A percentile compares a stretch with the other conserved stretches of the same genome.
phyloP scores from a whole-genome alignment of 2,329 filamentous ascomycete genomes.

The Fonsecaea multimorphosa region DNA sequence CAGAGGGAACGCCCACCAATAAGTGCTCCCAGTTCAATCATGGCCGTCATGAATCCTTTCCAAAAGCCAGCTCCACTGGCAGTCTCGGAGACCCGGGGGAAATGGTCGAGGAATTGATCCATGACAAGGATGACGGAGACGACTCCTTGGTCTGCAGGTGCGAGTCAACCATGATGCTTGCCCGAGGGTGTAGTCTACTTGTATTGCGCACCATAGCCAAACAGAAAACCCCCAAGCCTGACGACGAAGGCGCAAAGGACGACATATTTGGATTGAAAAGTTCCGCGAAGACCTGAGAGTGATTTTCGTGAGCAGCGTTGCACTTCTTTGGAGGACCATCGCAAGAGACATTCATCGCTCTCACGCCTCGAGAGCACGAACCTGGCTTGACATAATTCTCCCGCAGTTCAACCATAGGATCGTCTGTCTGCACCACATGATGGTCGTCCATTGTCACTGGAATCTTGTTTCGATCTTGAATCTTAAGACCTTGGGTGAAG shows the following conservation, averaged over 20 bases:
- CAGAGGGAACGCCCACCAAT: slow-evolving; percentile 36
- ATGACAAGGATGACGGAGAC: slow-evolving; percentile 58
- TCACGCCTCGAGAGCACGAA: background rate
- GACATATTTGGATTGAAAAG: slow-evolving; percentile 58
- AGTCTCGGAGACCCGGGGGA: slow-evolving; percentile 51
- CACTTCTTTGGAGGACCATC: background rate
- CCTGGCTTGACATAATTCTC: slow-evolving; percentile 18
- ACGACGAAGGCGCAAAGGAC: slow-evolving; percentile 59
- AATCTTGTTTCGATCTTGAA: background rate
- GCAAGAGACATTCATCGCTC: background rate
- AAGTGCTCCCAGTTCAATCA: slow-evolving; percentile 62
- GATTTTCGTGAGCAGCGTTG: background rate
- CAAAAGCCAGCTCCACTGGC: slow-evolving; percentile 49
- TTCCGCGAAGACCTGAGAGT: slow-evolving; percentile 51
- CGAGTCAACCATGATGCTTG: background rate
- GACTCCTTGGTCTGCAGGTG: slow-evolving; percentile 49
- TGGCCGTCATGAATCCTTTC: slow-evolving; percentile 59
- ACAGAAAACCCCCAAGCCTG: slow-evolving; percentile 58
- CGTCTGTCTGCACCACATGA: background rate
- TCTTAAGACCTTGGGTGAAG: background rate
- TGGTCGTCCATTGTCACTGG: background rate
- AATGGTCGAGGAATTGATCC: slow-evolving; percentile 57
- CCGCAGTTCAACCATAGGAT: slow-evolving; percentile 1
- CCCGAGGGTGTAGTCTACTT: background rate
- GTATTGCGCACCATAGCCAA: slow-evolving; percentile 50